Conservation (phyloP, 441 rosid species). For the Adansonia madagascariensis region DNA sequence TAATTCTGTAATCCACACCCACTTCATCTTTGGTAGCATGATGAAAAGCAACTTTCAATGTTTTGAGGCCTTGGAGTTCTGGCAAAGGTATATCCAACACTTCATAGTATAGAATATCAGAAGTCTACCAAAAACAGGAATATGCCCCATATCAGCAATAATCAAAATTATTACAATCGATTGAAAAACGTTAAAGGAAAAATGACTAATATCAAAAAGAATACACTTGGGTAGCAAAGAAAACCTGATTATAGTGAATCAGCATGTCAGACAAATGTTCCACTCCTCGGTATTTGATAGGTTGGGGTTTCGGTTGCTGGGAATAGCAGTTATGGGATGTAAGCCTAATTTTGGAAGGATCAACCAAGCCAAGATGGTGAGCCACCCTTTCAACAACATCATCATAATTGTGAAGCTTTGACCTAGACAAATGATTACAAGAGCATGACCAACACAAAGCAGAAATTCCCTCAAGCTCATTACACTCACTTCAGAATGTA, state of each 20-base stretch:
- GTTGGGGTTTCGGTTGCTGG: conserved; percentile 82
- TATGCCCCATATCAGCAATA: conserved; percentile 25
- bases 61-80: conserved; percentile 73
- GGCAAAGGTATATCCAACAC: conserved; percentile 79
- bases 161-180: not conserved
- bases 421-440: conserved; percentile 44
- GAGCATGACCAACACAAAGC: conserved; percentile 4
- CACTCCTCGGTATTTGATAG: conserved; percentile 70
- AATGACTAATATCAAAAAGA: conserved; percentile 26
- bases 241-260: conserved; percentile 76
- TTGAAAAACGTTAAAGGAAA: not conserved
- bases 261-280: conserved; percentile 74
- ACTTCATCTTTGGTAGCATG: conserved; percentile 79
- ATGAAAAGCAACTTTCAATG: conserved; percentile 74
- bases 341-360: conserved; percentile 75
- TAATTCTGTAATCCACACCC: conserved; percentile 34
- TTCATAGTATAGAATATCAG: conserved; percentile 75
- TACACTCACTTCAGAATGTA: conserved; percentile 16
- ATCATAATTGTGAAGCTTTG: conserved; percentile 69
- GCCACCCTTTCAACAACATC: conserved; percentile 78
- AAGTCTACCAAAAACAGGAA: conserved; percentile 47
- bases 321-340: conserved; percentile 80
- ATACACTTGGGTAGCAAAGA: conserved; percentile 23
- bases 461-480: conserved; percentile 6
- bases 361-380: conserved; percentile 58